Conservation (phyloP, 768 basidiomycete genomes). For the Hortiboletus flavorubellus region DNA sequence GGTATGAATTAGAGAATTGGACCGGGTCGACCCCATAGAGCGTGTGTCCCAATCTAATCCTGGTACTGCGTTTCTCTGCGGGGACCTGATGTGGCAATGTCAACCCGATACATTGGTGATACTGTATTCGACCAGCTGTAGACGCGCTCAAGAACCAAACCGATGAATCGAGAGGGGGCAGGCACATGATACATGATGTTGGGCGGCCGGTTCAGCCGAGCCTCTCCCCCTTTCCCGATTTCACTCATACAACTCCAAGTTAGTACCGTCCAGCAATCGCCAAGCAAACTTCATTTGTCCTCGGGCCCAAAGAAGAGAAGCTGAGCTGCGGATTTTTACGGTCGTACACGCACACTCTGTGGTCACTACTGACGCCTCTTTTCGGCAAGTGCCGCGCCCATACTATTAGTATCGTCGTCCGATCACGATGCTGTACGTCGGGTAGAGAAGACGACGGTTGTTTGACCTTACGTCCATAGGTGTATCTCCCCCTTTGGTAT, state of each 20-base stretch:
- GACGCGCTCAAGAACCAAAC: constrained; percentile 12
- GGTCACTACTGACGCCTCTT: neutral
- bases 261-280: neutral
- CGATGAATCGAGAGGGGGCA: constrained; percentile 42
- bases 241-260: constrained; percentile 23
- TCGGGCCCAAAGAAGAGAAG: neutral
- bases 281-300: neutral
- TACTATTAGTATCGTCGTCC: neutral
- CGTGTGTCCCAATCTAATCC: neutral
- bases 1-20: constrained; percentile 1
- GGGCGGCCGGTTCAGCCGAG: constrained; percentile 34
- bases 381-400: neutral
- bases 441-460: neutral
- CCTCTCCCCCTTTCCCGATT: constrained; percentile 38
- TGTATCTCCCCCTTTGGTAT: neutral
- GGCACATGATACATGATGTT: constrained; percentile 30
- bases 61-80: constrained; percentile 7
- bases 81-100: constrained; percentile 13
- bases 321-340: neutral
- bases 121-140: constrained; percentile 7
- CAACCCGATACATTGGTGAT: constrained; percentile 1
- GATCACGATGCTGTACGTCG: neutral
- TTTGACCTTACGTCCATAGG: neutral
- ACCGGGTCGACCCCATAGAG: constrained; percentile 1
- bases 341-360: neutral